These are phyloP conservation scores for Pseudogymnoascus sp. DNA, from an alignment of 2,329 filamentous ascomycete genomes.

Conservation along the genomic window DNA sequence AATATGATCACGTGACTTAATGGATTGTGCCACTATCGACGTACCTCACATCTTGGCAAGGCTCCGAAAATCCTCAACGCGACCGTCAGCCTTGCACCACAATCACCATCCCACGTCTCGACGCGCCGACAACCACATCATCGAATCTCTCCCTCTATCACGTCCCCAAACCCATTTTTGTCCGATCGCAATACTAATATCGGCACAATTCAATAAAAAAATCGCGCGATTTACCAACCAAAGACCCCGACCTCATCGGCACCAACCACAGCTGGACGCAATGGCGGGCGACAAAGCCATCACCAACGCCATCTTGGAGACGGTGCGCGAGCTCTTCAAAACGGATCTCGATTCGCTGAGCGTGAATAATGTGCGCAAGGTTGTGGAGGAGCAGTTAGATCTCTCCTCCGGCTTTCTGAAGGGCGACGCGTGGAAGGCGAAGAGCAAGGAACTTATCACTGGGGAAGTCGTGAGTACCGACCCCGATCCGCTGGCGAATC, in stretches of 20 bases:
- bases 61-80: constrained; percentile 5
- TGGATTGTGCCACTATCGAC: neutral
- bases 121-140: constrained; percentile 2
- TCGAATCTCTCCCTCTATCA: neutral
- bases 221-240: neutral
- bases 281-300: constrained; percentile 32
- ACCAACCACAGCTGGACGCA: constrained; percentile 27
- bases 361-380: constrained; percentile 49
- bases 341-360: constrained; percentile 39
- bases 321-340: constrained; percentile 40
- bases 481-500: neutral
- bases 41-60: constrained; percentile 6
- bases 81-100: constrained; percentile 3
- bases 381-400: constrained; percentile 40
- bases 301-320: constrained; percentile 39
- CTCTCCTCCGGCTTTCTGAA: constrained; percentile 46
- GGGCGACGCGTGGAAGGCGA: constrained; percentile 45
- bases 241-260: neutral
- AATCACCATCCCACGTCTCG: constrained; percentile 1
- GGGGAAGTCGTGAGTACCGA: constrained; percentile 41
- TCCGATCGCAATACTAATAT: neutral
- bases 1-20: neutral
- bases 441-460: constrained; percentile 51
- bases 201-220: neutral
- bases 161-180: neutral